phyloP scores from a whole-genome alignment of 345 rosid species.

The Aegle marmelos region DNA sequence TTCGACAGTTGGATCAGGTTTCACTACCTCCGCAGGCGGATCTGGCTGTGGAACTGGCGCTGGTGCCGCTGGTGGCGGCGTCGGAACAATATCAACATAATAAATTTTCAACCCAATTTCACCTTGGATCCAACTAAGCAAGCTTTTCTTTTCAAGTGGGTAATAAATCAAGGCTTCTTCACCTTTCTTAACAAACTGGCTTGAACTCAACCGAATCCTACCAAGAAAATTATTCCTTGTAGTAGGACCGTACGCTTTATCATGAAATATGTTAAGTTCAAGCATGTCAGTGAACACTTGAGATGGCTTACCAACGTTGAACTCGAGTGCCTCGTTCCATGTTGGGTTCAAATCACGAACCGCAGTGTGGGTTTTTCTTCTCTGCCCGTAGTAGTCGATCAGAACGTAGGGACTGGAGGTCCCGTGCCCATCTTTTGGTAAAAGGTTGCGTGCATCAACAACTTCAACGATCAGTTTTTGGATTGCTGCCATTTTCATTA shows the following conservation, averaged over 20 bases:
- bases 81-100: conserved; percentile 44
- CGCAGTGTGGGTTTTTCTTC: conserved; percentile 56
- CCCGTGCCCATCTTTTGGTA: conserved; percentile 85
- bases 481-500: conserved; percentile 22
- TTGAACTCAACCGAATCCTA: conserved; percentile 52
- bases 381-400: conserved; percentile 72
- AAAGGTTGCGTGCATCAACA: conserved; percentile 63
- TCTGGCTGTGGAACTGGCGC: conserved; percentile 24
- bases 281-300: conserved; percentile 58
- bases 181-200: conserved; percentile 77
- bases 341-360: conserved; percentile 65
- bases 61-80: conserved; percentile 22
- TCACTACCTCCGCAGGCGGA: conserved; percentile 20
- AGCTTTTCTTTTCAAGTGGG: conserved; percentile 56
- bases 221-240: conserved; percentile 66
- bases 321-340: conserved; percentile 77
- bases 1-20: conserved; percentile 23
- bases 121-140: conserved; percentile 62
- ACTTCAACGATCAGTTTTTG: conserved; percentile 76
- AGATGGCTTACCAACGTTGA: conserved; percentile 55
- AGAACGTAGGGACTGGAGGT: conserved; percentile 84
- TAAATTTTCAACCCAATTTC: conserved; percentile 75
- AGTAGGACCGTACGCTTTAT: conserved; percentile 68
- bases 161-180: conserved; percentile 85
- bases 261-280: conserved; percentile 73